Evolutionary conservation across 1,139 yeast species (phyloP), one percentile per base, ranked within the genome.

Genomic region (Candida gigantensis): DNA sequence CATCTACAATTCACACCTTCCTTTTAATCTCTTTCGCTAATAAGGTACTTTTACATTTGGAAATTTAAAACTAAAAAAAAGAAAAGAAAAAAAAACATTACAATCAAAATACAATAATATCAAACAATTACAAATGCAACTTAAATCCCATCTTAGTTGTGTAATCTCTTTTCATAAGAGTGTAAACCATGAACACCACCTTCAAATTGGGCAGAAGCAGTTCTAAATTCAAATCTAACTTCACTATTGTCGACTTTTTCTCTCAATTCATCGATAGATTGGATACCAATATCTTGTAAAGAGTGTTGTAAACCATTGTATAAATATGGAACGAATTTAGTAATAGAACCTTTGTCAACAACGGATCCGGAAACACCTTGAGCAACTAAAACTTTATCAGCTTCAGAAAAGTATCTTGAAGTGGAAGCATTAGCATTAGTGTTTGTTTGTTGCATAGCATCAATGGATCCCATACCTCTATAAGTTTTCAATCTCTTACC

Each of bases 391-490:
- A 92, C 97, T 58, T 85, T 76, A 66, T 92, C 99, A 48, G 88
- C 71, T 73, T 92, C 98, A 42, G 97, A 88, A 68, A 92, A 92
- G 75, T 92, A 92, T 73, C 99, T 86, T 34, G 97, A 89, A 46
- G 98, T 87, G 34, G 98, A 92, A 43, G 98, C 98, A 59, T 92
- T 94, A 52, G 95, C 96, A 63, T 81, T 82, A 58, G 75, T 76
- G 49, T 76, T 74, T 43, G 96, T 87, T 74, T 88, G 85, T 77
- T 92, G 94, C 97, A 90, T 90, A 49, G 99, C 99, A 63, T 90
- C 99, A 55, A 92, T 83, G 25, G 98, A 92, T 52, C 99, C 99
- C 98, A 92, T 92, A 74, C 99, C 99, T 74, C 99, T 85, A 79
- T 92, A 92, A 47, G 89, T 71, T 78, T 92, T 92, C 65, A 94